Evolutionary conservation across 164 flowering plant genomes (phyloP), one percentile per base, ranked within the genome.

Genomic region (Dillenia turbinata): DNA sequence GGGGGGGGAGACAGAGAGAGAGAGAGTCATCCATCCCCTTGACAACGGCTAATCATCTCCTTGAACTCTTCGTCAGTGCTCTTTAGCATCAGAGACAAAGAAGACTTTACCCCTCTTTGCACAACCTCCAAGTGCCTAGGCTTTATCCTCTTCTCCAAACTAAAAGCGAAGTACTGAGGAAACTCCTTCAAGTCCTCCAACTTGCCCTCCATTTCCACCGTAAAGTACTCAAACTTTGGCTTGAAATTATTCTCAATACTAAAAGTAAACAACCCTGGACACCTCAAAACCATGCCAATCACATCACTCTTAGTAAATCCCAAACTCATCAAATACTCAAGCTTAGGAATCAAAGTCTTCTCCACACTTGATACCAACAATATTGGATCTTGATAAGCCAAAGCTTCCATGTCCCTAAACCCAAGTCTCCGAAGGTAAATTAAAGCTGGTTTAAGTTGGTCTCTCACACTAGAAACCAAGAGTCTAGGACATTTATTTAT

Each of bases 81-180:
- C 82, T 85, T 94, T 17, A 91, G 87, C 99, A 94, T 80, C 40
- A 77, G 1, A 3, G 87, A 61, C 83, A 94, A 53, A 65, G 92
- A 77, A 62, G 89, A 33, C 58, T 68, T 57, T 10, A 75, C 52
- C 10, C 93, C 92, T 57, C 64, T 63, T 61, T 77, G 49, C 65
- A 80, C 71, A 56, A 65, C 69, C 78, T 79, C 86, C 69, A 54
- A 51, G 56, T 88, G 90, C 78, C 97, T 77, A 0, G 85, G 92
- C 82, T 81, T 83, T 43, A 94, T 94, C 73, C 99, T 83, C 60
- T 88, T 91, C 77, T 91, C 99, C 84, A 94, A 72, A 68, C 99
- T 94, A 65, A 94, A 94, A 0, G 89, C 80, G 71, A 91, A 94
- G 57, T 83, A 94, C 80, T 91, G 97, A 50, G 99, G 99, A 60